Evolutionary conservation across 805 yeast species (phyloP), one percentile per base, ranked within the genome.

Genomic region (Myxozyma kluyveri): DNA sequence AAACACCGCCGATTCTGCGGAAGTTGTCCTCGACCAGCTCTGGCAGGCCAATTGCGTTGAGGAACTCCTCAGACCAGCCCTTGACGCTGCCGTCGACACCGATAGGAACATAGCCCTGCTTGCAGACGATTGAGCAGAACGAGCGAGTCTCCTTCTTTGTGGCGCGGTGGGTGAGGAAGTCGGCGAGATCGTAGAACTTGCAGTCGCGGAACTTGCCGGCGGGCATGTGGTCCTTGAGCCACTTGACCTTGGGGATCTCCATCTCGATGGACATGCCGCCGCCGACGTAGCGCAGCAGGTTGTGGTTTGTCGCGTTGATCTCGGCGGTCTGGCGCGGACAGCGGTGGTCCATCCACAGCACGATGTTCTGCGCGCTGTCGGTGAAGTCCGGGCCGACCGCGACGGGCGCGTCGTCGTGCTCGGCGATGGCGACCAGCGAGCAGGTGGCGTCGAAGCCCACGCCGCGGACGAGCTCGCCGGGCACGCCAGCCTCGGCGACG

Each of bases 311-410:
- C 38, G 83, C 80, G 69, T 91, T 91, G 67, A 93, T 89, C 50
- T 74, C 79, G 50, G 80, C 73, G 12, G 96, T 89, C 67, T 91
- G 96, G 5, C 75, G 73, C 14, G 77, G 83, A 0, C 98, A 97
- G 58, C 99, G 79, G 69, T 93, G 99, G 72, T 93, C 99, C 98
- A 93, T 91, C 99, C 99, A 93, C 57, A 93, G 71, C 47, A 93
- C 82, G 63, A 93, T 84, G 69, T 93, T 89, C 66, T 90, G 95
- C 56, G 77, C 78, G 42, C 73, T 61, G 63, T 88, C 82, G 31
- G 70, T 58, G 67, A 88, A 91, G 66, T 90, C 87, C 1, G 99
- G 65, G 7, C 99, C 99, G 14, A 89, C 98, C 1, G 85, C 88
- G 40, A 88, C 76, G 2, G 96, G 95, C 43, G 74, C 67, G 61